Evolutionary conservation across 2,329 filamentous ascomycete genomes (phyloP), one percentile per base, ranked within the genome.

Genomic region (Plectosphaerella plurivora): DNA sequence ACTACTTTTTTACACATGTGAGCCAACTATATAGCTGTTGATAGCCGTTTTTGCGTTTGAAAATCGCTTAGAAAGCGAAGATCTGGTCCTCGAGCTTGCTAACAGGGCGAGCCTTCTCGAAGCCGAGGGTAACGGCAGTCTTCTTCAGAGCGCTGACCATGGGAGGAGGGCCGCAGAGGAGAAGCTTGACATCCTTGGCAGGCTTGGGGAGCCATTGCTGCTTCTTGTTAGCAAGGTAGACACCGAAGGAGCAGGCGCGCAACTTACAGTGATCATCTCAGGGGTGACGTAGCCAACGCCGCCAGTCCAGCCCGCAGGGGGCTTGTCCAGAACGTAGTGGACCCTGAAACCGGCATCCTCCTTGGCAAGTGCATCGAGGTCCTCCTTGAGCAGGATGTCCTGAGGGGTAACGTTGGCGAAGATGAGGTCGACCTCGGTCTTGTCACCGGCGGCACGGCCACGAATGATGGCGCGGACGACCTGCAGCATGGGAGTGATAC

Each of bases 91-190:
- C 89, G 51, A 97, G 85, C 83, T 97, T 97, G 85, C 92, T 97
- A 64, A 97, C 92, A 45, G 93, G 91, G 56, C 86, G 84, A 42
- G 94, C 89, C 81, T 97, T 97, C 67, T 89, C 82, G 78, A 88
- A 99, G 53, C 94, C 94, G 18, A 97, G 81, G 57, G 83, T 81
- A 74, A 95, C 91, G 49, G 92, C 87, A 7, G 91, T 83, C 82
- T 97, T 97, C 88, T 99, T 99, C 78, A 97, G 87, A 49, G 91
- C 93, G 64, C 88, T 89, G 59, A 97, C 82, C 94, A 99, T 99
- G 49, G 94, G 94, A 53, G 94, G 94, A 53, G 94, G 94, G 51
- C 94, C 94, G 68, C 94, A 99, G 60, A 97, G 81, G 55, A 97
- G 81, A 62, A 99, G 82, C 83, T 97, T 97, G 75, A 96, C 86